phyloP scores from a whole-genome alignment of 164 flowering plant species.

The Vitis cinerea region DNA sequence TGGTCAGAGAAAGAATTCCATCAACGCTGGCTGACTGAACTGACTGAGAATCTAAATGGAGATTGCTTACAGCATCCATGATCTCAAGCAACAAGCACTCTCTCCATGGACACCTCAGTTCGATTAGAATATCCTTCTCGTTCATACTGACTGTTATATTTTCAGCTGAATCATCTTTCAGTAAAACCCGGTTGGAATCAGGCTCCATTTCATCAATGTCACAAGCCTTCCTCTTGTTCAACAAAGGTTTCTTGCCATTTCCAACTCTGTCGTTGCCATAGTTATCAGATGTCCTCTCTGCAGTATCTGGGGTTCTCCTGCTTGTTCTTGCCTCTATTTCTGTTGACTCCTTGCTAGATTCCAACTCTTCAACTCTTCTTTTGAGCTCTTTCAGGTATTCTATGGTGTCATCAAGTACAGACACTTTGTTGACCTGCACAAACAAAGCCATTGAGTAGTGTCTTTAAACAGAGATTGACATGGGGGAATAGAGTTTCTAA shows the following conservation, averaged over 20 bases:
- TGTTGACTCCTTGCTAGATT: conserved; percentile 41
- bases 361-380: conserved; percentile 67
- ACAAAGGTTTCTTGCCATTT: conserved; percentile 24
- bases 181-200: conserved; percentile 23
- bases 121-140: conserved; percentile 50
- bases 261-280: conserved; percentile 28
- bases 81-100: conserved; percentile 66
- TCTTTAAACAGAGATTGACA: too few species aligned
- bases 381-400: conserved; percentile 76
- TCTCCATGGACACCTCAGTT: conserved; percentile 67
- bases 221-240: conserved; percentile 68
- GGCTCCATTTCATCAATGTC: conserved; percentile 39
- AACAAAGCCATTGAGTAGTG: conserved; percentile 1
- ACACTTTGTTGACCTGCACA: conserved; percentile 66
- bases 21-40: conserved; percentile 73
- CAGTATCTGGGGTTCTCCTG: conserved; percentile 46
- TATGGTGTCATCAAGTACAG: conserved; percentile 71
- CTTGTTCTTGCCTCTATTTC: conserved; percentile 33
- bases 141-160: conserved; percentile 34
- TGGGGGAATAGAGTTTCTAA: not conserved
- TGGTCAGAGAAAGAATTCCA: conserved; percentile 55
- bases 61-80: conserved; percentile 58
- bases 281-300: conserved; percentile 71
- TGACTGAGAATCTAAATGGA: conserved; percentile 60
- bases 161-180: conserved; percentile 28